Conservation (phyloP, 2,329 filamentous ascomycete species). For the Colletotrichum liaoningense region DNA sequence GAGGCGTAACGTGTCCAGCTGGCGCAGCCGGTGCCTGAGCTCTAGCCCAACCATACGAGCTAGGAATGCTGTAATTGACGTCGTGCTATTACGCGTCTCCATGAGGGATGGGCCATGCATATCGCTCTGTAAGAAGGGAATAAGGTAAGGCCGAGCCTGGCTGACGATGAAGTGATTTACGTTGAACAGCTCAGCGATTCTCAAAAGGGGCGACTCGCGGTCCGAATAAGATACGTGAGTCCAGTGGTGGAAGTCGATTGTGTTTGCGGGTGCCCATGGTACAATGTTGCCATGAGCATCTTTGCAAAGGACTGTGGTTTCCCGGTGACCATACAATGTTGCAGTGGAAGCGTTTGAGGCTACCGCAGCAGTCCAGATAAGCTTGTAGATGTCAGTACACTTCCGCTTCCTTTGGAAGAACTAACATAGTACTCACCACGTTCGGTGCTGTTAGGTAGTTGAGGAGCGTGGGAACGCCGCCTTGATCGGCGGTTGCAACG, state of each 20-base stretch:
- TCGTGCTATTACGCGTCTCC: constrained; percentile 68
- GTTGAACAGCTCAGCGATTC: constrained; percentile 87
- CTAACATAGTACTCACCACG: constrained; percentile 70
- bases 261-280: constrained; percentile 76
- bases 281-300: constrained; percentile 78
- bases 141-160: constrained; percentile 89
- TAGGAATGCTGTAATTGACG: constrained; percentile 67
- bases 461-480: constrained; percentile 83
- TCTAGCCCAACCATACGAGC: constrained; percentile 80
- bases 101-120: constrained; percentile 79
- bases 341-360: constrained; percentile 78
- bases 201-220: constrained; percentile 72
- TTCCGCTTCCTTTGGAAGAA: background rate
- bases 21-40: constrained; percentile 81
- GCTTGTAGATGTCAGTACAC: constrained; percentile 52
- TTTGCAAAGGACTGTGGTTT: constrained; percentile 79
- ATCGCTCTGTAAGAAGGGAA: constrained; percentile 85
- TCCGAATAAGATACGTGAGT: constrained; percentile 74
- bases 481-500: constrained; percentile 79
- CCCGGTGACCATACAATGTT: constrained; percentile 73
- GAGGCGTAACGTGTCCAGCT: constrained; percentile 81
- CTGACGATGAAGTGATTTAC: constrained; percentile 96
- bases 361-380: constrained; percentile 84
- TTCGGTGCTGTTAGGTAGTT: constrained; percentile 96
- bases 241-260: constrained; percentile 75